A percentile compares a stretch with the other conserved stretches of the same genome.
Evolutionary conservation across 768 basidiomycete genomes (phyloP).

Genomic region (Cystobasidium ongulense): DNA sequence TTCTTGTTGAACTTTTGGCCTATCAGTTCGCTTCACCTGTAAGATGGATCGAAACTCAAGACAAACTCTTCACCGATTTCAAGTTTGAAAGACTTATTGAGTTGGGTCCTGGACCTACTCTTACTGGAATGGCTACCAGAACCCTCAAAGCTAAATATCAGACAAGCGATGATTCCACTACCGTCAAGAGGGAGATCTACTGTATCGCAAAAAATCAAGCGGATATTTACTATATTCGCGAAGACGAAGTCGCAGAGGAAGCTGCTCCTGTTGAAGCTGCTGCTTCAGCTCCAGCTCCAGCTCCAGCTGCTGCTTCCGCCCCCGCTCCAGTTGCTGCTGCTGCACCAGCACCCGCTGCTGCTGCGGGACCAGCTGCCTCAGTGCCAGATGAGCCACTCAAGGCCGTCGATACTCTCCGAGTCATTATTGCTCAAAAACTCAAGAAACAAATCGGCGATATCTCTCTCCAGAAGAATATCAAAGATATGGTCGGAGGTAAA

Average conservation of each 20-base stretch:
- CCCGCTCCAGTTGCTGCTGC: constrained; percentile 45
- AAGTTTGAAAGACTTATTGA: constrained; percentile 90
- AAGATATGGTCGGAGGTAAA: constrained; percentile 96
- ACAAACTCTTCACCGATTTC: constrained; percentile 76
- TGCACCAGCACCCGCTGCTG: constrained; percentile 47
- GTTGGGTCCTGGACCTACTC: constrained; percentile 88
- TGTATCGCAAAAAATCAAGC: constrained; percentile 92
- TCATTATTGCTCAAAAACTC: constrained; percentile 92
- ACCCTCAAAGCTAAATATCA: constrained; percentile 81
- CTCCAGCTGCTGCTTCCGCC: constrained; percentile 47
- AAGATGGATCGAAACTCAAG: constrained; percentile 98
- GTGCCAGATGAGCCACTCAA: constrained; percentile 88
- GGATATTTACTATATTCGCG: constrained; percentile 96
- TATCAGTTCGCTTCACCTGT: constrained; percentile 99
- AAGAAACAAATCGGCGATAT: constrained; percentile 90
- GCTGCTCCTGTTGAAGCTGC: constrained; percentile 48
- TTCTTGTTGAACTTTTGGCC: constrained; percentile 90
- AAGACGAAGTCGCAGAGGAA: constrained; percentile 64
- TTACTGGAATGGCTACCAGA: constrained; percentile 86
- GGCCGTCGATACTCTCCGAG: constrained; percentile 74
- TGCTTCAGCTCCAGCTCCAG: constrained; percentile 47
- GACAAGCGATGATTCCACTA: constrained; percentile 71
- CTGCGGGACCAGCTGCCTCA: constrained; percentile 60
- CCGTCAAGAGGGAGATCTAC: constrained; percentile 67
- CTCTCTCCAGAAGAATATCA: constrained; percentile 85